Base-by-base conservation (phyloP, 2,329 filamentous ascomycete species). In the Aspergillus pseudonomiae region DNA sequence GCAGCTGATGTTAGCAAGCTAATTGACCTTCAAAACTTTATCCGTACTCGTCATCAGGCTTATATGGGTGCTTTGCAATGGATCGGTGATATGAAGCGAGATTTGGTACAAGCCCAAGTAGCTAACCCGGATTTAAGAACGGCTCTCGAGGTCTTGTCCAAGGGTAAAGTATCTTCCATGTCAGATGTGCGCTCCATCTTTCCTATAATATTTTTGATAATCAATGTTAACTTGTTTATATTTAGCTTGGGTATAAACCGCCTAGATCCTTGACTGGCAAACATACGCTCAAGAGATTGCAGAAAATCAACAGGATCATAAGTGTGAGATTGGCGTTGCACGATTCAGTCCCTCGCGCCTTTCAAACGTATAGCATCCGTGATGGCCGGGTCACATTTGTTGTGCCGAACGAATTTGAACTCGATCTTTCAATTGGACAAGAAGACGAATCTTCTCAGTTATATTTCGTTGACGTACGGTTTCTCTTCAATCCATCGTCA, bases 401-500 rank as follows among this genome's bases (percentile, higher is more conserved):
- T 54, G 91, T 98, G 1, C 81, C 87, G 3, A 87, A 87, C 59
- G 94, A 98, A 76, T 97, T 97, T 71, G 94, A 98, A 76, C 87
- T 98, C 24, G 95, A 98, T 74, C 85, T 99, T 58, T 94, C 93
- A 1, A 91, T 98, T 66, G 92, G 91, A 21, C 91, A 94, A 69
- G 94, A 98, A 73, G 90, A 95, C 68, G 87, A 89, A 21, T 83
- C 88, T 36, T 90, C 91, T 60, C 94, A 96, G 71, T 96, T 96
- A 74, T 97, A 91, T 84, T 97, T 98, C 74, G 91, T 98, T 65
- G 94, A 98, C 76, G 89, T 98, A 71, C 88, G 94, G 63, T 93
- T 96, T 70, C 81, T 89, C 16, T 99, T 96, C 75, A 84, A 82
- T 10, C 94, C 94, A 1, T 84, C 88, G 9, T 81, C 85, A 0